phyloP scores from a whole-genome alignment of 768 basidiomycete genomes.

The Calocybe indica region DNA sequence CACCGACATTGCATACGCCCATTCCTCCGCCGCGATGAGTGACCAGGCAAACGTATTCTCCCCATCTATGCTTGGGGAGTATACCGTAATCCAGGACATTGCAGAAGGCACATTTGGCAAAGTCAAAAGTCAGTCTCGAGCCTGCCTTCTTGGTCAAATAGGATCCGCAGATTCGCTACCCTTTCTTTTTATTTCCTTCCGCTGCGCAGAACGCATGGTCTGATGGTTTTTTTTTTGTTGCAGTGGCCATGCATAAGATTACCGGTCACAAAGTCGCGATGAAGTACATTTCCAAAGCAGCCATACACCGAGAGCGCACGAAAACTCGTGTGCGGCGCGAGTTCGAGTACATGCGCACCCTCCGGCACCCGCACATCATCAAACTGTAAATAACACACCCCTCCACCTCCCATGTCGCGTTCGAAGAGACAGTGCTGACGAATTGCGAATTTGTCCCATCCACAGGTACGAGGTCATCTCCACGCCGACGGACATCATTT shows the following conservation, averaged over 20 bases:
- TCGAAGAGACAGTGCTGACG: slow-evolving; percentile 4
- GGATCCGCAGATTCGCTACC: slow-evolving; percentile 11
- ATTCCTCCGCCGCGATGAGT: slow-evolving; percentile 21
- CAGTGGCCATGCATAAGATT: slow-evolving; percentile 91
- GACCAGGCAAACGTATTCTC: slow-evolving; percentile 33
- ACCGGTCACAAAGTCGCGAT: slow-evolving; percentile 96
- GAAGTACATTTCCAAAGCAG: slow-evolving; percentile 95
- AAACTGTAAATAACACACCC: slow-evolving; percentile 58
- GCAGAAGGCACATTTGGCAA: slow-evolving; percentile 98
- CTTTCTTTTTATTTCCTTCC: slow-evolving; percentile 7
- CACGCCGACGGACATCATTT: slow-evolving; percentile 93
- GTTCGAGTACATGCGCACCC: slow-evolving; percentile 93
- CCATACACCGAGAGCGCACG: slow-evolving; percentile 87
- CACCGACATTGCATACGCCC: slow-evolving; percentile 12
- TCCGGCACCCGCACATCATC: slow-evolving; percentile 95
- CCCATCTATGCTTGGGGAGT: slow-evolving; percentile 82
- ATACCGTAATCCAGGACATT: slow-evolving; percentile 80
- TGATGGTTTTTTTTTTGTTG: slow-evolving; percentile 1
- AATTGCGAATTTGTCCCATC: slow-evolving; percentile 6
- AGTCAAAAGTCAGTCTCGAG: slow-evolving; percentile 78
- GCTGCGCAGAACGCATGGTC: slow-evolving; percentile 1
- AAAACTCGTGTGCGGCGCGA: slow-evolving; percentile 90
- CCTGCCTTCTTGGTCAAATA: not conserved
- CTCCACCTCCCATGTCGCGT: slow-evolving; percentile 17
- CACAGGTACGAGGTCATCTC: slow-evolving; percentile 83